Base-by-base conservation (phyloP, 163 green algal species). In the Coccomyxa subellipsoidea region DNA sequence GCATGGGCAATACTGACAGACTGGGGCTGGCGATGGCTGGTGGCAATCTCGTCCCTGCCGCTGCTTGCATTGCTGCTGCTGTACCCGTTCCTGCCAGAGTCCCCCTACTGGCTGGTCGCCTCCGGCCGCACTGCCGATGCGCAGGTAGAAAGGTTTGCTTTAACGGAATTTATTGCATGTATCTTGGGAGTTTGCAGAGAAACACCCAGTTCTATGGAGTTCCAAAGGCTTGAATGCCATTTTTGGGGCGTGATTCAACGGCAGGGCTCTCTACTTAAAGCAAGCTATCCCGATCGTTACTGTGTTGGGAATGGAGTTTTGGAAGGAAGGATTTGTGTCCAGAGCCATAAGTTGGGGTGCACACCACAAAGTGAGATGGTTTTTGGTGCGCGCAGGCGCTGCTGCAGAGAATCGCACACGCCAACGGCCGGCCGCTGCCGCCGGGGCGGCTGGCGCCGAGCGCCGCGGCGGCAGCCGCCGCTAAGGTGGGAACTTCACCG, bases 71-170 rank as follows among this genome's bases (percentile, higher is more conserved):
- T 97, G 36, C 78, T 95, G 53, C 36, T 89, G 7, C 80, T 93
- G 9, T 94, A 90, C 88, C 90, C 92, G 0, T 79, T 90, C 27
- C 38, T 97, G n/a, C 92, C 93, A 4, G 94, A 97, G 84, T 93
- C 85, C 0, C 91, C 94, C 1, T 86, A 91, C 71, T 97, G 85
- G 78, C 86, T 95, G 78, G 81, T 83, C 21, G 78, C 82, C 4
- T 82, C 87, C 21, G 88, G 88, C 0, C 35, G 82, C 15, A 77
- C 81, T 34, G 79, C 71, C 0, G 89, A 89, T 31, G 93, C 91
- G 25, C 80, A 92, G 38, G 73, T n/a, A n/a, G n/a, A n/a, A n/a
- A n/a, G n/a, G n/a, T n/a, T n/a, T n/a, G n/a, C n/a, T n/a, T n/a
- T n/a, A n/a, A n/a, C n/a, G n/a, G n/a, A n/a, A n/a, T n/a, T n/a